Evolutionary conservation across 129 eudicot genomes (phyloP), one percentile per base, ranked within the genome.

Genomic region (Artemisia annua): DNA sequence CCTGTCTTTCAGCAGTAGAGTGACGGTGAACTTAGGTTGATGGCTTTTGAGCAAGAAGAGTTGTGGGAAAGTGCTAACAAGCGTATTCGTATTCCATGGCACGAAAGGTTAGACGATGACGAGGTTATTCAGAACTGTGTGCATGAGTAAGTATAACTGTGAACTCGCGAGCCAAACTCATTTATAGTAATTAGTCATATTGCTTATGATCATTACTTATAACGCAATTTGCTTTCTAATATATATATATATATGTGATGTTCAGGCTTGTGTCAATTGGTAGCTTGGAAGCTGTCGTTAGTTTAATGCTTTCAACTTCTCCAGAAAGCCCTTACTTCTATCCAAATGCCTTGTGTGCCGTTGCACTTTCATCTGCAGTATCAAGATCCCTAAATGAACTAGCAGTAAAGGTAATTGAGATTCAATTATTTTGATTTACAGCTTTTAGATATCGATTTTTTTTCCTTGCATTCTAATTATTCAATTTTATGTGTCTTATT

Each of bases 311-410:
- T 64, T 88, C 97, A 30, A 94, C 99, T 74, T 82, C 96, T 69
- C 97, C 99, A 63, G 99, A 94, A 77, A 94, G 99, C 83, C 81
- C 92, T 75, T 88, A 88, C 82, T 94, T 94, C 78, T 85, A 85
- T 80, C 83, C 88, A 60, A 90, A 94, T 83, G 93, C 99, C 58
- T 79, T 94, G 79, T 96, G 97, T 64, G 99, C 99, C 26, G 87
- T 94, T 79, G 99, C 99, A 72, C 99, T 94, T 87, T 85, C 99
- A 70, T 90, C 97, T 75, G 97, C 99, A 7, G 99, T 94, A 20
- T 94, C 99, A 19, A 67, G 77, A 59, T 90, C 97, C 57, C 81
- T 94, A 44, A 92, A 87, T 73, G 99, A 94, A 82, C 89, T 94
- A 46, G 88, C 99, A 50, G 97, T 94, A 18, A 94, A 94, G 93